These are phyloP conservation scores for Arthrobotrys conoides DNA, from an alignment of 2,329 filamentous ascomycete species.

Conservation along the genomic window DNA sequence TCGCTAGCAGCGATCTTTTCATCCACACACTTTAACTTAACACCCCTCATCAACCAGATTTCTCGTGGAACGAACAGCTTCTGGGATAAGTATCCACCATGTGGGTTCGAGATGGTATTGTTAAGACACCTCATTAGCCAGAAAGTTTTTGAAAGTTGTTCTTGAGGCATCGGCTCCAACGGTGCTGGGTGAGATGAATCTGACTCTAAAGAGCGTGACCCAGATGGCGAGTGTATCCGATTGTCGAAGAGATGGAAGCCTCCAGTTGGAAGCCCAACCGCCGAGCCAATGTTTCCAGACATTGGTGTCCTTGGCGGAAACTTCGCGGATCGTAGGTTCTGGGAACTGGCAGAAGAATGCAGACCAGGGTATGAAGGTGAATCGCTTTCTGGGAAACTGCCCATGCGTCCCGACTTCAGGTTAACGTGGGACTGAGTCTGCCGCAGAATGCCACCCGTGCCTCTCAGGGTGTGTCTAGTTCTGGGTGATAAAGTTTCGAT, in stretches of 20 bases:
- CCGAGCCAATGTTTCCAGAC: conserved; percentile 63
- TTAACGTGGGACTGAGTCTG: conserved; percentile 61
- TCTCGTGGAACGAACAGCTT: conserved; percentile 93
- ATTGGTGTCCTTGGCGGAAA: conserved; percentile 57
- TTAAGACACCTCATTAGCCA: conserved; percentile 97
- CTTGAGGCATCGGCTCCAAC: conserved; percentile 91
- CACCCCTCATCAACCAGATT: conserved; percentile 92
- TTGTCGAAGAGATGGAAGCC: conserved; percentile 87
- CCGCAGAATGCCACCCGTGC: conserved; percentile 52
- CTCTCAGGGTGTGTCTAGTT: conserved; percentile 49
- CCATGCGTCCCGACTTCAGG: conserved; percentile 57
- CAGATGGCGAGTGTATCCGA: conserved; percentile 78
- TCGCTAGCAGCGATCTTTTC: conserved; percentile 96
- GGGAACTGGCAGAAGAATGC: conserved; percentile 57
- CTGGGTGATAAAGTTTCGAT: conserved; percentile 54
- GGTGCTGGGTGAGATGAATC: conserved; percentile 80
- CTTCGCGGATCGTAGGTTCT: conserved; percentile 55
- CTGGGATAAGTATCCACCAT: conserved; percentile 90
- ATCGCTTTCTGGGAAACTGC: conserved; percentile 56
- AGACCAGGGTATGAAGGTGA: conserved; percentile 44
- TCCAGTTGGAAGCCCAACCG: conserved; percentile 75
- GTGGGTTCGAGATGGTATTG: conserved; percentile 90
- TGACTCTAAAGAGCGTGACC: conserved; percentile 70
- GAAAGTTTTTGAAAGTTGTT: conserved; percentile 90
- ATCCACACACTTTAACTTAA: conserved; percentile 90